These are phyloP conservation scores for Nigrograna mackinnonii DNA, from an alignment of 2,329 filamentous ascomycete genomes.

Conservation along the genomic window DNA sequence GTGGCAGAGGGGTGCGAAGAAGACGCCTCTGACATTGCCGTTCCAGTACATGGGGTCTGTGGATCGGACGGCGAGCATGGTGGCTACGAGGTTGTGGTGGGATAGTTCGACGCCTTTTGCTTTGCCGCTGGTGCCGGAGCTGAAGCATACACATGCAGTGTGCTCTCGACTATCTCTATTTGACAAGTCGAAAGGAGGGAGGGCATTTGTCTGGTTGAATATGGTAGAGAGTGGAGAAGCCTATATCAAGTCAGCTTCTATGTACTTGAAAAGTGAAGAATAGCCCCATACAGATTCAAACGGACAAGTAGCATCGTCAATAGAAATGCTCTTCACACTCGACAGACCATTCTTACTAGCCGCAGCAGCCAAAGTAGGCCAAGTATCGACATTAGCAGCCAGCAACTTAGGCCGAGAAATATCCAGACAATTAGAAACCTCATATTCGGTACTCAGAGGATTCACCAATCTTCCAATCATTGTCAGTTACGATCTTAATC, in stretches of 20 bases:
- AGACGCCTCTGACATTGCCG: conserved; percentile 13
- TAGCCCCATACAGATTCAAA: conserved; percentile 8
- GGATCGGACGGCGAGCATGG: conserved; percentile 13
- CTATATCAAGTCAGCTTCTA: conserved; percentile 8
- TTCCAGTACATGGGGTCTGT: conserved; percentile 16
- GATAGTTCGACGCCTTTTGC: conserved; percentile 23
- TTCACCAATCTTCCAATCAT: conserved; percentile 18
- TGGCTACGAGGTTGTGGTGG: conserved; percentile 21
- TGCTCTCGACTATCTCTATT: conserved; percentile 15
- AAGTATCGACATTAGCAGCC: conserved; percentile 13
- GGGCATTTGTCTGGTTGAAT: conserved; percentile 7
- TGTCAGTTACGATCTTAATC: background rate
- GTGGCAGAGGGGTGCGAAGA: conserved; percentile 18
- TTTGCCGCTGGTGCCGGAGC: conserved; percentile 23
- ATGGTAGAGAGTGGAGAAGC: conserved; percentile 1
- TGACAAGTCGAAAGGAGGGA: conserved; percentile 20
- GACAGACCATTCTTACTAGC: conserved; percentile 2
- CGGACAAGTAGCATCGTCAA: conserved; percentile 7
- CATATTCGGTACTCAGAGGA: conserved; percentile 16
- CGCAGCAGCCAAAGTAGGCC: conserved; percentile 9
- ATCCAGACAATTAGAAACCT: conserved; percentile 16
- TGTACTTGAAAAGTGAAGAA: background rate
- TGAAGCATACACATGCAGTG: conserved; percentile 22
- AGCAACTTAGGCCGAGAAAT: conserved; percentile 14
- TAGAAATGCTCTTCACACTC: conserved; percentile 7